Percentiles rank a stretch among this genome's conserved stretches.
phyloP scores from a whole-genome alignment of 2,329 filamentous ascomycete genomes.

The Xylaria hypoxylon region DNA sequence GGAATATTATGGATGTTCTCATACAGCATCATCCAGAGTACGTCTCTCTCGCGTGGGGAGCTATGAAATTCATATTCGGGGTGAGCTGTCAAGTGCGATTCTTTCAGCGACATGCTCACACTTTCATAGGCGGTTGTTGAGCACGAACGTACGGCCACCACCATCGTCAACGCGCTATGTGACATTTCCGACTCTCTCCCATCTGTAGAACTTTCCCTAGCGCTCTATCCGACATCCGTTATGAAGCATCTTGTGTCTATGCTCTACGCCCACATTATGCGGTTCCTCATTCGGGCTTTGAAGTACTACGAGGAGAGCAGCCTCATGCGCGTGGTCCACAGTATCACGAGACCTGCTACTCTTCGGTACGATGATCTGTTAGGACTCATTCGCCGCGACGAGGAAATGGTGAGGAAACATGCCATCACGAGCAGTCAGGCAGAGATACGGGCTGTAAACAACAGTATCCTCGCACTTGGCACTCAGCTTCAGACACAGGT shows the following conservation, averaged over 20 bases:
- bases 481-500: background rate
- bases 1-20: slow-evolving; percentile 12
- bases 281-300: slow-evolving; percentile 18
- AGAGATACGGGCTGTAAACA: slow-evolving; percentile 16
- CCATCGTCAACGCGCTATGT: slow-evolving; percentile 17
- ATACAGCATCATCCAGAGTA: slow-evolving; percentile 27
- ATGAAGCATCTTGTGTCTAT: slow-evolving; percentile 16
- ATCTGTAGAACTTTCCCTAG: slow-evolving; percentile 16
- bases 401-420: slow-evolving; percentile 18
- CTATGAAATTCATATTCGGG: slow-evolving; percentile 23
- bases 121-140: slow-evolving; percentile 11
- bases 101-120: background rate
- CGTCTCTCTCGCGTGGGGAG: slow-evolving; percentile 22
- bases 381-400: slow-evolving; percentile 1
- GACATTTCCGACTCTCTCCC: slow-evolving; percentile 23
- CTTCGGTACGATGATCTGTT: slow-evolving; percentile 18
- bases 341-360: slow-evolving; percentile 5
- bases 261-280: slow-evolving; percentile 24
- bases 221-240: slow-evolving; percentile 22
- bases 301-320: slow-evolving; percentile 25
- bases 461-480: slow-evolving; percentile 5
- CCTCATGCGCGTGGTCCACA: slow-evolving; percentile 21
- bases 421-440: slow-evolving; percentile 13
- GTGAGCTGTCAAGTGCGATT: slow-evolving; percentile 4
- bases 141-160: slow-evolving; percentile 19